phyloP scores from a whole-genome alignment of 441 rosid species.

The Eugenia klotzschiana region DNA sequence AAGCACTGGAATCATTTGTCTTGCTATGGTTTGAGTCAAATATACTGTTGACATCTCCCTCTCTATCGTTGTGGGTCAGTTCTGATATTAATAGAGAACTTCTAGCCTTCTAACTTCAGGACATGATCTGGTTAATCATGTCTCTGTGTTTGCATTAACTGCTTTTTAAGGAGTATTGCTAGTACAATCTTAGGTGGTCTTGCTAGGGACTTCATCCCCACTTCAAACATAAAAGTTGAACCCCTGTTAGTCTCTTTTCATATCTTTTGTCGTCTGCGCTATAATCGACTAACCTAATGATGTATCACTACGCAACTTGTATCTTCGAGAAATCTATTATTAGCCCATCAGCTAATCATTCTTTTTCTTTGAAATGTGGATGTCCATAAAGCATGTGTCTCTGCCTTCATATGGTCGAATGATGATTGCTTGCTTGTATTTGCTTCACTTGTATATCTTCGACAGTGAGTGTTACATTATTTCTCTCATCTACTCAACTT shows the following conservation, averaged over 20 bases:
- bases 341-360: not conserved
- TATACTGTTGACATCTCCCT: not conserved
- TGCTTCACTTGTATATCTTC: not conserved
- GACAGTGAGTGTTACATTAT: not conserved
- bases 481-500: not conserved
- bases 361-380: not conserved
- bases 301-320: not conserved
- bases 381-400: not conserved
- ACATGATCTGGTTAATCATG: not conserved
- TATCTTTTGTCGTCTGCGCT: not conserved
- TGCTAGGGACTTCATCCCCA: not conserved
- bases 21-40: not conserved
- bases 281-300: not conserved
- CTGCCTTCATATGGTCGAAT: not conserved
- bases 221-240: not conserved
- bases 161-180: not conserved
- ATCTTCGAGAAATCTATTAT: not conserved
- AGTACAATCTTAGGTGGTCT: not conserved
- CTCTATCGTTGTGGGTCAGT: not conserved
- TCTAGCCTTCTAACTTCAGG: not conserved
- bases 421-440: not conserved
- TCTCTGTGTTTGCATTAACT: not conserved
- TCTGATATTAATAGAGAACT: not conserved
- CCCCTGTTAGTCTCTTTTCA: not conserved
- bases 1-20: not conserved